These are phyloP conservation scores for Juglanconis oblonga DNA, from an alignment of 2,329 filamentous ascomycete genomes.

Conservation along the genomic window DNA sequence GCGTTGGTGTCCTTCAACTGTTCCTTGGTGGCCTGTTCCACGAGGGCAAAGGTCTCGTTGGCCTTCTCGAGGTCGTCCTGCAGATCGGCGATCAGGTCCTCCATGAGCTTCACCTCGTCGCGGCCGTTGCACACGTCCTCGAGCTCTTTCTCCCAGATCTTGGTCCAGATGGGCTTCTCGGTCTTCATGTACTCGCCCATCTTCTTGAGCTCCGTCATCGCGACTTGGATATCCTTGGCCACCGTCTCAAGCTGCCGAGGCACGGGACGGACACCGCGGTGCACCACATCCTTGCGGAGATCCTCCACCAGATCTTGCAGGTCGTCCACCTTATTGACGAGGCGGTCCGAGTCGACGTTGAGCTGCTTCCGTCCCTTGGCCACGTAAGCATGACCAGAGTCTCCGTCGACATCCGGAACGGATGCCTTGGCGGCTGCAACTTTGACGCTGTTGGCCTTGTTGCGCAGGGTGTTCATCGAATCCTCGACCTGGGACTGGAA, in stretches of 20 bases:
- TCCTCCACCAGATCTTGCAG: slow-evolving; percentile 97
- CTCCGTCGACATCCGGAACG: slow-evolving; percentile 69
- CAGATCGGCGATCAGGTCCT: slow-evolving; percentile 88
- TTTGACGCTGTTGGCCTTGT: slow-evolving; percentile 81
- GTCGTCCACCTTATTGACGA: slow-evolving; percentile 91
- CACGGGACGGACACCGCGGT: slow-evolving; percentile 84
- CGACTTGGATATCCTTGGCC: slow-evolving; percentile 78
- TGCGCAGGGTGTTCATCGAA: slow-evolving; percentile 80
- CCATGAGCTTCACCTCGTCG: slow-evolving; percentile 92
- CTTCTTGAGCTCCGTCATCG: slow-evolving; percentile 85
- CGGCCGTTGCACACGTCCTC: slow-evolving; percentile 94
- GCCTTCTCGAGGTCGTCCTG: slow-evolving; percentile 95
- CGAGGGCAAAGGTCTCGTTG: slow-evolving; percentile 85
- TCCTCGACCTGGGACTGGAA: slow-evolving; percentile 86
- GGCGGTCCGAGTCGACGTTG: slow-evolving; percentile 80
- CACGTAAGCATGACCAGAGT: slow-evolving; percentile 82
- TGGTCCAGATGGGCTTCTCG: slow-evolving; percentile 97
- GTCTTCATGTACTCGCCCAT: slow-evolving; percentile 88
- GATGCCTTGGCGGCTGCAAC: slow-evolving; percentile 66
- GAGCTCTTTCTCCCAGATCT: slow-evolving; percentile 98
- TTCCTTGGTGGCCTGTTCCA: slow-evolving; percentile 97
- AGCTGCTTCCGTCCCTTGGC: slow-evolving; percentile 83
- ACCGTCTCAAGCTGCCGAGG: slow-evolving; percentile 87
- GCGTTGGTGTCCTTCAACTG: slow-evolving; percentile 75
- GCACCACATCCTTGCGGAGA: slow-evolving; percentile 92